Percentiles rank a stretch among this genome's conserved stretches.
Evolutionary conservation across 169 alveolate genomes (phyloP).

Genomic region (Eimeria falciformis): DNA sequence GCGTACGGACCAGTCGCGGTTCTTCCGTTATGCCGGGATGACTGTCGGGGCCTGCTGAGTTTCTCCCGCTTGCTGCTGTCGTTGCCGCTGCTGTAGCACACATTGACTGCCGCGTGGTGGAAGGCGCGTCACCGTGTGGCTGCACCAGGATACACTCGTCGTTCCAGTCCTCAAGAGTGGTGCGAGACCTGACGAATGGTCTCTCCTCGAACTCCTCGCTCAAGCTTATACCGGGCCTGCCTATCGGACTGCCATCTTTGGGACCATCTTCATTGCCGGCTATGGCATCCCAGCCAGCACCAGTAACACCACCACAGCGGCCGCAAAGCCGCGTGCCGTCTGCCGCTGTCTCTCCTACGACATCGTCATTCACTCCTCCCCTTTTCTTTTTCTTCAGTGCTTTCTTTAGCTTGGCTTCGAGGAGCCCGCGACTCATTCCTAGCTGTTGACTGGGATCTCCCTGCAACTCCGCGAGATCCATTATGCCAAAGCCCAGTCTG

Average conservation of each 20-base stretch:
- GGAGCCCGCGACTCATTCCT: conserved; percentile 47
- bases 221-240: background rate
- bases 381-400: conserved; percentile 40
- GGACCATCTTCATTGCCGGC: background rate
- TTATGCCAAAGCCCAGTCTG: conserved; percentile 75
- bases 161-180: conserved; percentile 52
- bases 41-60: background rate
- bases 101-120: background rate
- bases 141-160: conserved; percentile 13
- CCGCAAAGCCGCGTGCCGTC: conserved; percentile 33
- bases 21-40: background rate
- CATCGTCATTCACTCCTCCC: conserved; percentile 33
- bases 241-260: background rate
- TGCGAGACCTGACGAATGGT: conserved; percentile 49
- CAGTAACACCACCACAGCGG: conserved; percentile 47
- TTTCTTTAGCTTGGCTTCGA: conserved; percentile 57
- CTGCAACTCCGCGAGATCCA: conserved; percentile 77
- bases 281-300: background rate
- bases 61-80: background rate
- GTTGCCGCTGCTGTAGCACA: background rate
- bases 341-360: conserved; percentile 40
- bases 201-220: conserved; percentile 45
- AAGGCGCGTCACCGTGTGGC: background rate
- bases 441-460: conserved; percentile 55
- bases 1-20: background rate